Evolutionary conservation across 257 asterid genomes (phyloP).

Genomic region (Fraxinus excelsior): DNA sequence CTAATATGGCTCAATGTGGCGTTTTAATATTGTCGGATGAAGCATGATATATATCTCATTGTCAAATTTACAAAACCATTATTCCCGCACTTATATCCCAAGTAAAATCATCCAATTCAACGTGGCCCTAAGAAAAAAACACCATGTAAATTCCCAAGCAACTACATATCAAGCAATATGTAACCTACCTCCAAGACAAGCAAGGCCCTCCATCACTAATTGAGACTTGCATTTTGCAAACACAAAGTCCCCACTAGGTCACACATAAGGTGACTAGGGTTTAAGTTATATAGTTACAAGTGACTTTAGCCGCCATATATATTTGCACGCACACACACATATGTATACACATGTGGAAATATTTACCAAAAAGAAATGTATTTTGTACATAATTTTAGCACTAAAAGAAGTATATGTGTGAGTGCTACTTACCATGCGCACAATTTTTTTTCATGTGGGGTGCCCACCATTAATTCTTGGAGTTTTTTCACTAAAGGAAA

Average conservation of each 20-base stretch:
- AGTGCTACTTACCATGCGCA: conserved; percentile 82
- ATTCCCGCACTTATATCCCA: too few relatives aligned
- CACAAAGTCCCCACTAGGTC: conserved; percentile 68
- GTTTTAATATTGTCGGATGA: background rate
- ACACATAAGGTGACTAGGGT: conserved; percentile 38
- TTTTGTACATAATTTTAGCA: conserved; percentile 28
- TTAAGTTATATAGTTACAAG: background rate
- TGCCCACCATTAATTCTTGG: conserved; percentile 45
- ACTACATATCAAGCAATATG: conserved; percentile 33
- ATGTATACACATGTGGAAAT: background rate
- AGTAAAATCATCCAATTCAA: background rate
- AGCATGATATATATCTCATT: background rate
- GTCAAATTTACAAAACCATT: too few relatives aligned
- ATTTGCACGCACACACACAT: conserved; percentile 54
- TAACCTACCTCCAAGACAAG: conserved; percentile 52
- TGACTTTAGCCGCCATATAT: conserved; percentile 85
- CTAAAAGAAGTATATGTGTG: conserved; percentile 35
- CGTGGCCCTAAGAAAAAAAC: conserved; percentile 29
- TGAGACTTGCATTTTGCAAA: conserved; percentile 26
- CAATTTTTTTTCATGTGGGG: conserved; percentile 39
- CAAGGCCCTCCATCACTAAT: conserved; percentile 37
- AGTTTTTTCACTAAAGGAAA: conserved; percentile 25
- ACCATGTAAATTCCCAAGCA: conserved; percentile 47
- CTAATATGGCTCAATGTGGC: background rate
- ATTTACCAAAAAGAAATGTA: background rate